Percentiles rank a stretch among this genome's conserved stretches.
Conservation (phyloP, 768 basidiomycete genomes). For the Tulasnella calospora region DNA sequence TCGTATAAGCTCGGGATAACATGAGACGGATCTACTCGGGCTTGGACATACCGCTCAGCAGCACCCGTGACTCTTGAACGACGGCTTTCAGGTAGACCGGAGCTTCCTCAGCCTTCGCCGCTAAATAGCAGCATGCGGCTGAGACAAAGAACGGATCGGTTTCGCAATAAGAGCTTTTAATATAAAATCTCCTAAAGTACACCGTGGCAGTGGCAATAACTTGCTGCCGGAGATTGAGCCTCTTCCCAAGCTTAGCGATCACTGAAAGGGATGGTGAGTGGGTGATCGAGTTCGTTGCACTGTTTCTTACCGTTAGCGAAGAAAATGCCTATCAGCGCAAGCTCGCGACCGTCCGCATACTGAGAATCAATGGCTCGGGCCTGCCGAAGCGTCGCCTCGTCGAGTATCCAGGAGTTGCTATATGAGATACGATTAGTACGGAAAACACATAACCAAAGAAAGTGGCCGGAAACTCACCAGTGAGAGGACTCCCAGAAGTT, state of each 20-base stretch:
- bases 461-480: constrained; percentile 50
- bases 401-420: constrained; percentile 90
- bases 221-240: constrained; percentile 75
- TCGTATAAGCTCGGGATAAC: neutral
- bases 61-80: constrained; percentile 72
- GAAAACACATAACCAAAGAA: neutral
- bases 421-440: neutral
- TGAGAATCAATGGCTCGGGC: constrained; percentile 73
- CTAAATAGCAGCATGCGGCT: constrained; percentile 90
- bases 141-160: constrained; percentile 93
- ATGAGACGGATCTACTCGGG: neutral
- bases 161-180: constrained; percentile 92
- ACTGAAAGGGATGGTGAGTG: constrained; percentile 42
- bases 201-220: constrained; percentile 92
- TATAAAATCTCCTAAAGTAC: constrained; percentile 94
- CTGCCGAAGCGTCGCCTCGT: constrained; percentile 65
- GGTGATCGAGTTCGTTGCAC: neutral
- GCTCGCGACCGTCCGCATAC: constrained; percentile 73
- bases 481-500: constrained; percentile 93
- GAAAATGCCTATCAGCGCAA: constrained; percentile 81
- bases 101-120: constrained; percentile 94
- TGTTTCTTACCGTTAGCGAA: constrained; percentile 66
- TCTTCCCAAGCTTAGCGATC: constrained; percentile 82
- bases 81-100: constrained; percentile 93
- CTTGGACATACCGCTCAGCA: constrained; percentile 53